A percentile compares a stretch with the other conserved stretches of the same genome.
phyloP scores from a whole-genome alignment of 495 filamentous ascomycete species.

The Tuber melanosporum region DNA sequence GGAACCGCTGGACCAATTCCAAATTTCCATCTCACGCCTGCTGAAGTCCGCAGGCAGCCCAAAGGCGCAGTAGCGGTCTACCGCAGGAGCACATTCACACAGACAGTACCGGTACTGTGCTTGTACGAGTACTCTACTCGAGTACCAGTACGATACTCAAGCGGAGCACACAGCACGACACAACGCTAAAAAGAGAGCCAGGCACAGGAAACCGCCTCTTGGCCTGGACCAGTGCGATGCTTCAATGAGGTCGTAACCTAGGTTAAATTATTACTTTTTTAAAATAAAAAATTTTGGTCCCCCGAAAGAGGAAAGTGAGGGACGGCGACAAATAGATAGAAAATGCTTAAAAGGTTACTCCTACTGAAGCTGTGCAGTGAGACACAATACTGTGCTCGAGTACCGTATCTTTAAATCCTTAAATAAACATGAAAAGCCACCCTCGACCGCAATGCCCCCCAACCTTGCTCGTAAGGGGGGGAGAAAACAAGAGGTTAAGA shows the following conservation, averaged over 20 bases:
- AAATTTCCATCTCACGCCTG: neutral
- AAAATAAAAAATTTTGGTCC: neutral
- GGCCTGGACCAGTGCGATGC: neutral
- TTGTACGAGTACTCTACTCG: too few species aligned
- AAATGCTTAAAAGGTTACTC: neutral
- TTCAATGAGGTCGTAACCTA: neutral
- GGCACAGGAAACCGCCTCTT: neutral
- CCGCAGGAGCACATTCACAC: neutral
- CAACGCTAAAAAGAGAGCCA: neutral
- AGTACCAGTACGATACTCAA: neutral
- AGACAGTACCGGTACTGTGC: neutral
- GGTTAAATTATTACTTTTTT: neutral
- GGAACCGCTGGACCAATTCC: conserved; percentile 23
- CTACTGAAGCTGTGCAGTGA: neutral
- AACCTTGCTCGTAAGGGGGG: conserved; percentile 26
- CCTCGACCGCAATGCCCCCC: conserved; percentile 10
- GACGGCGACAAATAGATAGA: neutral
- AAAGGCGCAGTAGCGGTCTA: neutral
- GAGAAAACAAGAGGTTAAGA: conserved; percentile 10
- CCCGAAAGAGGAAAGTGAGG: neutral
- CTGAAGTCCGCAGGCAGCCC: neutral
- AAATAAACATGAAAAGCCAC: neutral
- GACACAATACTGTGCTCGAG: neutral
- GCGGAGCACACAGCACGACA: neutral
- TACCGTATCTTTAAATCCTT: neutral